phyloP scores from a whole-genome alignment of 2,329 filamentous ascomycete species.

The Biscogniauxia marginata region DNA sequence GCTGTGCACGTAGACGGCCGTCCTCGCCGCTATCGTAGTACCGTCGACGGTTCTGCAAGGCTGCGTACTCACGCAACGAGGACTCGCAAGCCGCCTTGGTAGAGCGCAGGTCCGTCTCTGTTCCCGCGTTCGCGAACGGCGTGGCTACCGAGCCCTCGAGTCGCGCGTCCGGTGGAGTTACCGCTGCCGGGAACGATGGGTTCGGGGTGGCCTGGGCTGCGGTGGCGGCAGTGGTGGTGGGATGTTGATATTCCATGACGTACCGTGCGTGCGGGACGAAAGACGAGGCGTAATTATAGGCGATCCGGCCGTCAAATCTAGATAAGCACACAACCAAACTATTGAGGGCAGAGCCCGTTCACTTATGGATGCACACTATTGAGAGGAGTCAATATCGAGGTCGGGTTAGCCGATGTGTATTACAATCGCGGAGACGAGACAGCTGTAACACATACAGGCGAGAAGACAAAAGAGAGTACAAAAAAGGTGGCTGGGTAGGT shows the following conservation, averaged over 20 bases:
- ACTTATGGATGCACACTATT: too few relatives aligned
- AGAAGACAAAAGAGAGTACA: too few relatives aligned
- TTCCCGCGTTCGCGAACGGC: not conserved
- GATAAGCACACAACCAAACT: too few relatives aligned
- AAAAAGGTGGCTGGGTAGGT: too few relatives aligned
- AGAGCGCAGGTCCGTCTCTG: conserved; percentile 23
- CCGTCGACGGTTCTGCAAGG: conserved; percentile 31
- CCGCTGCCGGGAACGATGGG: conserved; percentile 11
- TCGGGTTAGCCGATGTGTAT: too few relatives aligned
- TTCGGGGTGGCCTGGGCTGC: conserved; percentile 16
- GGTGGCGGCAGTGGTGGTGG: conserved; percentile 6
- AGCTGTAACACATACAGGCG: too few relatives aligned
- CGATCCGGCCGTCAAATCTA: not conserved
- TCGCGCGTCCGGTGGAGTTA: conserved; percentile 11
- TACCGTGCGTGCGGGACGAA: not conserved
- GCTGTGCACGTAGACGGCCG: conserved; percentile 43
- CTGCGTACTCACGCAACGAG: conserved; percentile 35
- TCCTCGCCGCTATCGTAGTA: conserved; percentile 40
- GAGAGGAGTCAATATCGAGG: too few relatives aligned
- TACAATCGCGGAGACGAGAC: too few relatives aligned
- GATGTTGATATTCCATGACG: not conserved
- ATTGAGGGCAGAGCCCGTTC: too few relatives aligned
- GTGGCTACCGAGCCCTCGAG: conserved; percentile 14
- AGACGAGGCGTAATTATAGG: not conserved
- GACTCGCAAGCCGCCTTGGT: conserved; percentile 29